A percentile compares a stretch with the other conserved stretches of the same genome.
Conservation (phyloP, 2,329 filamentous ascomycete species). For the Aschersonia sp. region DNA sequence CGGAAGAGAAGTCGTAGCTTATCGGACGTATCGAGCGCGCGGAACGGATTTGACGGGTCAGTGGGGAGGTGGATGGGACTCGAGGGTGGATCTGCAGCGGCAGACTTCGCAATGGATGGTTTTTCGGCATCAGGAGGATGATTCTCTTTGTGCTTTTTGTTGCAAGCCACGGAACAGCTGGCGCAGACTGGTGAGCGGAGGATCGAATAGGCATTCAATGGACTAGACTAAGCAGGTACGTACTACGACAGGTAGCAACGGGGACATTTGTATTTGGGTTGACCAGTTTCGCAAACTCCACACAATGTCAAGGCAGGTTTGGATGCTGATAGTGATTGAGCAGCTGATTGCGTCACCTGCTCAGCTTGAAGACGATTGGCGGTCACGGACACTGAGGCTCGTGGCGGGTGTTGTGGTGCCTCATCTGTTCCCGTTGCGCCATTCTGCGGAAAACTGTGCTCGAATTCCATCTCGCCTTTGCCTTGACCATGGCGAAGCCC, state of each 20-base stretch:
- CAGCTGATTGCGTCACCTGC: not conserved
- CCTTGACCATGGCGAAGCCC: not conserved
- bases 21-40: conserved; percentile 32
- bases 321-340: too few species aligned
- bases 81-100: conserved; percentile 1
- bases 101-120: conserved; percentile 8
- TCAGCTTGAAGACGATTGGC: not conserved
- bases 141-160: conserved; percentile 33
- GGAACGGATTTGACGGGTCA: conserved; percentile 29
- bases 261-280: conserved; percentile 49
- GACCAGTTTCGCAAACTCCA: conserved; percentile 33
- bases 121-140: conserved; percentile 27
- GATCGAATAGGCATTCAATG: too few species aligned
- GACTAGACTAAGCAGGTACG: conserved; percentile 11
- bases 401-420: not conserved
- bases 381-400: not conserved
- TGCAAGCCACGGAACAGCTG: conserved; percentile 46
- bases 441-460: not conserved
- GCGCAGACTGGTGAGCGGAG: too few species aligned
- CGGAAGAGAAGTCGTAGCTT: conserved; percentile 35
- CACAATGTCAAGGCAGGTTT: conserved; percentile 19
- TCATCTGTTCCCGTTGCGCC: not conserved
- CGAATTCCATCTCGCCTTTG: conserved; percentile 1
- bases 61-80: not conserved
- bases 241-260: conserved; percentile 44